Conservation (phyloP, 78 protist species). For the Emiliania huxleyi region DNA sequence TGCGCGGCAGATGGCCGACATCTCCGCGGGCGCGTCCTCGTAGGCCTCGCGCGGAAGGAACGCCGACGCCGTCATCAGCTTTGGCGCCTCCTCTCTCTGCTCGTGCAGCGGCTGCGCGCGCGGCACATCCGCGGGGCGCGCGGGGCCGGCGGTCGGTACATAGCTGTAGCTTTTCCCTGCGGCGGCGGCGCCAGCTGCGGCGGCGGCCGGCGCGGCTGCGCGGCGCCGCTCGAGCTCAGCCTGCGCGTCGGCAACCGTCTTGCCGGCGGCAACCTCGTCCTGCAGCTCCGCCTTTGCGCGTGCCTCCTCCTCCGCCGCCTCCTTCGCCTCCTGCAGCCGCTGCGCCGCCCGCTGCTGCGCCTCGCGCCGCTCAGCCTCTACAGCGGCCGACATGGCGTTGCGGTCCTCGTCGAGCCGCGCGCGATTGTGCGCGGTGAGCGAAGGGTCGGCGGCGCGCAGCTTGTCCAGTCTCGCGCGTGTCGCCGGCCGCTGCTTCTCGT, state of each 20-base stretch:
- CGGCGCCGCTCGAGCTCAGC: not conserved
- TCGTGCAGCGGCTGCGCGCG: not conserved
- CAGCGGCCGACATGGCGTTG: not conserved
- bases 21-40: not conserved
- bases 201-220: not conserved
- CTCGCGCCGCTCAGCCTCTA: not conserved
- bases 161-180: not conserved
- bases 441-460: not conserved
- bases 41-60: not conserved
- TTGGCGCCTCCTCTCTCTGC: not conserved
- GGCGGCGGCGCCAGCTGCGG: not conserved
- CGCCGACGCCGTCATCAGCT: not conserved
- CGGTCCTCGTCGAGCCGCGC: not conserved
- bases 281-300: not conserved
- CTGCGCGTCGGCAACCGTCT: not conserved
- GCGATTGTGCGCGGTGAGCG: not conserved
- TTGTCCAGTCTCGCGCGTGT: not conserved
- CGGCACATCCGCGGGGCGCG: not conserved
- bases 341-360: not conserved
- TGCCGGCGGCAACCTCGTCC: not conserved
- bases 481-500: not conserved
- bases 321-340: not conserved
- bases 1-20: not conserved
- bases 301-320: not conserved
- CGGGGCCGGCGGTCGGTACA: not conserved